Conservation (phyloP, 352 stramenopile genomes). For the Pythium rhizo-oryzae region DNA sequence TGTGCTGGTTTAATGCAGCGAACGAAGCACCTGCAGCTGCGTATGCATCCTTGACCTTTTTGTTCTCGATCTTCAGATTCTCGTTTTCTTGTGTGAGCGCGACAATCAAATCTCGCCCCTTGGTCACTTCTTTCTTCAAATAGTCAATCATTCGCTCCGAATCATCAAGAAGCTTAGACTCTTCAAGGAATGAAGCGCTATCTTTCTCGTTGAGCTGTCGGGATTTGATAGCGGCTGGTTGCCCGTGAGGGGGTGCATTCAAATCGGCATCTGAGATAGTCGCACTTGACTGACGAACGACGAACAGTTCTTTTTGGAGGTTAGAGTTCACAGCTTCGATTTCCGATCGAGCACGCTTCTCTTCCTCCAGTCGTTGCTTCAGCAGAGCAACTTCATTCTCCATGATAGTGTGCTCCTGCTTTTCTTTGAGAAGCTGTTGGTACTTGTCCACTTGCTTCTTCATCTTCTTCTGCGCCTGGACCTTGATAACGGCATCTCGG, state of each 20-base stretch:
- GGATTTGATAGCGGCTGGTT: conserved; percentile 18
- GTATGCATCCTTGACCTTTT: conserved; percentile 93
- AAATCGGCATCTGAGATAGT: conserved; percentile 54
- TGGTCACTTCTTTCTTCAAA: conserved; percentile 76
- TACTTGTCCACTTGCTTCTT: conserved; percentile 81
- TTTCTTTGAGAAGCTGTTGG: conserved; percentile 52
- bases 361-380: conserved; percentile 79
- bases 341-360: conserved; percentile 69
- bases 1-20: conserved; percentile 92
- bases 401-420: conserved; percentile 74
- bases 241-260: conserved; percentile 27
- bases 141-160: conserved; percentile 88
- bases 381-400: conserved; percentile 74
- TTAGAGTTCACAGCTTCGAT: conserved; percentile 79
- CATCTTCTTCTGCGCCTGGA: conserved; percentile 76
- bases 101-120: conserved; percentile 71
- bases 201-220: conserved; percentile 42
- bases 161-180: conserved; percentile 76
- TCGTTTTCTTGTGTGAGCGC: conserved; percentile 75
- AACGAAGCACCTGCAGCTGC: conserved; percentile 92
- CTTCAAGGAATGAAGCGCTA: conserved; percentile 35
- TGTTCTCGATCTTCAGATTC: conserved; percentile 85
- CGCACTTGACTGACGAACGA: conserved; percentile 56
- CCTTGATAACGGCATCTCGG: conserved; percentile 66
- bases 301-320: conserved; percentile 66